Evolutionary conservation across 306 rosid species (phyloP).

Genomic region (Lathyrus tuberosus): DNA sequence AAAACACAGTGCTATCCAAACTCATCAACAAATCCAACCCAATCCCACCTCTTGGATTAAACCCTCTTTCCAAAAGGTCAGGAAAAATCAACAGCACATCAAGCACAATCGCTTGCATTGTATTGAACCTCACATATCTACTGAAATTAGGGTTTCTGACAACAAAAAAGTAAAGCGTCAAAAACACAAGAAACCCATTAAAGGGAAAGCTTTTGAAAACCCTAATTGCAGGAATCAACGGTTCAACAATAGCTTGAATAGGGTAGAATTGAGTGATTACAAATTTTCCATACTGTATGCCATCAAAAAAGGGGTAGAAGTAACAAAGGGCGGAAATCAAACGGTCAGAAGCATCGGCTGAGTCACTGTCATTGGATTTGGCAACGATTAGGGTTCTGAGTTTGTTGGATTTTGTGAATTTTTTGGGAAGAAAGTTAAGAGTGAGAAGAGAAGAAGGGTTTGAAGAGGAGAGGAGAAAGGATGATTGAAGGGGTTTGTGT

Average conservation of each 20-base stretch:
- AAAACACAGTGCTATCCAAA: slow-evolving; percentile 90
- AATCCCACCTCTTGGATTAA: slow-evolving; percentile 74
- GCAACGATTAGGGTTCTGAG: slow-evolving; percentile 46
- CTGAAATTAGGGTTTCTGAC: slow-evolving; percentile 90
- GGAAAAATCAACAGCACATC: slow-evolving; percentile 92
- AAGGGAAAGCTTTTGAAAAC: slow-evolving; percentile 91
- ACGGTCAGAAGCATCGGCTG: slow-evolving; percentile 76
- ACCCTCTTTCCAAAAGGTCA: slow-evolving; percentile 84
- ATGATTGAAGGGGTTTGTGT: slow-evolving; percentile 51
- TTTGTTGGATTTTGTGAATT: slow-evolving; percentile 41
- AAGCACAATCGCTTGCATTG: slow-evolving; percentile 95
- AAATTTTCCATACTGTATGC: slow-evolving; percentile 82
- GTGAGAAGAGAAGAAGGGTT: slow-evolving; percentile 39
- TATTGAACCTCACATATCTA: slow-evolving; percentile 90
- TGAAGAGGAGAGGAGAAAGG: slow-evolving; percentile 38
- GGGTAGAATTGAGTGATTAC: slow-evolving; percentile 80
- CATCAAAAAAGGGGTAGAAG: slow-evolving; percentile 93
- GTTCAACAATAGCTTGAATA: slow-evolving; percentile 67
- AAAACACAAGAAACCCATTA: slow-evolving; percentile 75
- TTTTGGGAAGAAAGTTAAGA: slow-evolving; percentile 36
- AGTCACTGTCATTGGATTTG: slow-evolving; percentile 65
- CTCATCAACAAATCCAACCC: slow-evolving; percentile 93
- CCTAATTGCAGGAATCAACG: slow-evolving; percentile 78
- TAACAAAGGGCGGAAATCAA: slow-evolving; percentile 83
- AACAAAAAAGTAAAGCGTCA: slow-evolving; percentile 89